Base-by-base conservation (phyloP, 768 basidiomycete genomes). In the Kondoa subrosea region DNA sequence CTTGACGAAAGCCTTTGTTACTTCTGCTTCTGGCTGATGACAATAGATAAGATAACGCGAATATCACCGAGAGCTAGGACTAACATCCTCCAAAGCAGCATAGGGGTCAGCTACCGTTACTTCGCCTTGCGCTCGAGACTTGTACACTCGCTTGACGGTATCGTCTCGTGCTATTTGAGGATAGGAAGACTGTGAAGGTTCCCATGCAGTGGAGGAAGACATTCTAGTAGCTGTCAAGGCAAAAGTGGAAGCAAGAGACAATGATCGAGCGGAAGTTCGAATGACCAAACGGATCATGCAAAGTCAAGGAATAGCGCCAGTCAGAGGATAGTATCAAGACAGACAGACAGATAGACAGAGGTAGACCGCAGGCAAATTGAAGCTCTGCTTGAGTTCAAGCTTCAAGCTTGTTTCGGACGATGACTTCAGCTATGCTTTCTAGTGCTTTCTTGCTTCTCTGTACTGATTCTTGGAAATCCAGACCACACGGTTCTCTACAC, bases 1-100 rank as follows among this genome's bases (percentile, higher is more conserved):
- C 14, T 74, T 31, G 40, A 50, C 40, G 21, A 8, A 50, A 21
- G 40, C 8, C 21, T 50, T 50, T 8, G 40, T 50, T 8, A 50
- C 21, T 50, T 50, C 40, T 50, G 40, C 40, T 50, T 50, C 40
- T 8, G 40, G 40, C 40, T 50, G 40, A n/a, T 50, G 40, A 8
- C 21, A 21, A 50, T 50, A 8, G 40, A 50, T 50, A 8, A 50
- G 40, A 8, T 21, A 50, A 8, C 21, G 12, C 40, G 21, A 21
- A 50, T 8, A 21, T 21, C 21, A 21, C 12, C 8, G 21, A 50
- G 8, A 50, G 40, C 8, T 8, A 50, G 12, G 21, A 50, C 40
- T 8, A 50, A 50, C 40, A 21, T 50, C 40, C 21, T 50, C 40
- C 40, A 50, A 21, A 50, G 40, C 40, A 8, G 40, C 40, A 50